Evolutionary conservation across 495 filamentous ascomycete genomes (phyloP).

Genomic region (Aspergillus ellipticus): DNA sequence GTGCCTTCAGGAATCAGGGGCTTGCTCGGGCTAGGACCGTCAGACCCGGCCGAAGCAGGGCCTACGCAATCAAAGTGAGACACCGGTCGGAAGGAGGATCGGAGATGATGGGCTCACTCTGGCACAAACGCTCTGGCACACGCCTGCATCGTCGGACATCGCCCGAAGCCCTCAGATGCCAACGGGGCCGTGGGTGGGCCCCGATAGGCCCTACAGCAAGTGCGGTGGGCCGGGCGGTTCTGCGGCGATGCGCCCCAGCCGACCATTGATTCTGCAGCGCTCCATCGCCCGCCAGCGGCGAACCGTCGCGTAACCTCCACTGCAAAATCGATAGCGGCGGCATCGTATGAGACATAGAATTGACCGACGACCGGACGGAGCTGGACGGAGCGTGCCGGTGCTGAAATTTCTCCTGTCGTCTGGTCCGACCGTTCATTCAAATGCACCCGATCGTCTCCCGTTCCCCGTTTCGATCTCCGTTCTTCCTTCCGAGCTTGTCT

Average conservation of each 20-base stretch:
- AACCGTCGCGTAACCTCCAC: neutral
- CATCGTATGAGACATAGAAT: neutral
- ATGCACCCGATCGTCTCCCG: slow-evolving; percentile 2
- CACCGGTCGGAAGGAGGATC: neutral
- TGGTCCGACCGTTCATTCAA: neutral
- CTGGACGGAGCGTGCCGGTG: neutral
- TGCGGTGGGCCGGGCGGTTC: neutral
- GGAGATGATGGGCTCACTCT: neutral
- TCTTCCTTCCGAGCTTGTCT: neutral
- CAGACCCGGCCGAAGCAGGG: neutral
- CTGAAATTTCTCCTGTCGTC: neutral
- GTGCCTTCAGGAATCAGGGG: neutral
- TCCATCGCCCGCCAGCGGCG: neutral
- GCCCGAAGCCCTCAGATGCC: neutral
- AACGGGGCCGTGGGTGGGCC: neutral
- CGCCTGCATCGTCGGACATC: neutral
- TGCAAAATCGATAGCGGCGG: neutral
- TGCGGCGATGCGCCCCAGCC: neutral
- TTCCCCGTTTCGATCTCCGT: slow-evolving; percentile 5
- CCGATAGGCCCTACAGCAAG: neutral
- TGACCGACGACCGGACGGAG: neutral
- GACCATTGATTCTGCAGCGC: neutral
- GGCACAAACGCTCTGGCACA: neutral
- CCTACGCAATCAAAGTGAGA: neutral
- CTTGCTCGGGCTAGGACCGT: neutral